Evolutionary conservation across 2,329 filamentous ascomycete species (phyloP), one percentile per base, ranked within the genome.

Genomic region (Huntiella abstrusa): DNA sequence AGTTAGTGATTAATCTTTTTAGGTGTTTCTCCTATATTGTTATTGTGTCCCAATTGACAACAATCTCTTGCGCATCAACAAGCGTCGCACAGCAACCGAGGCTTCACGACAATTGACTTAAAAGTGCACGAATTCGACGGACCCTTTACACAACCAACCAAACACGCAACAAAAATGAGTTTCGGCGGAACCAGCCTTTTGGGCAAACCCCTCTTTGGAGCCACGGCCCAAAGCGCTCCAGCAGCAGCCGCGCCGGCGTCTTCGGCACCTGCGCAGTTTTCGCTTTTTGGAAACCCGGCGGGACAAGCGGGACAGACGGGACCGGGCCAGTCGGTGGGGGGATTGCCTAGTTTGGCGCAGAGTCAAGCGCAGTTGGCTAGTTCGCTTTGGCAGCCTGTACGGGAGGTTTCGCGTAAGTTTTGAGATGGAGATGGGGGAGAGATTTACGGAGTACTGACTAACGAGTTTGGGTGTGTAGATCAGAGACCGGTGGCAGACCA

Each of bases 401-500:
- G 64, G 53, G 65, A 67, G 38, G 64, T 65, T 16, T 66, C 64
- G 44, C 65, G 69, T 72, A 64, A 46, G 64, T 55, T 15, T 4
- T 36, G 17, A 19, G 17, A 19, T 19, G 17, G 17, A 5, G 17
- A 19, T 28, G 22, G 22, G 7, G 5, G 34, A 16, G 15, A 46
- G 22, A 3, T 35, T 35, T 11, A 33, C 8, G 4, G 22, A 22
- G 2, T 15, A 10, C 7, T 28, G 6, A 28, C 22, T 28, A 28
- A 28, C 22, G 22, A 28, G 22, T 28, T 28, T 28, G 22, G 22
- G 6, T 2, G 2, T 36, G 4, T 43, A 65, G 63, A 65, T 54
- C 79, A 86, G 57, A 85, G 85, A 59, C 74, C 77, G 41, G 72
- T 87, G 39, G 69, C 75, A 15, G 78, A 86, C 48, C 83, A 88